A percentile compares a stretch with the other conserved stretches of the same genome.
phyloP scores from a whole-genome alignment of 2,329 filamentous ascomycete species.

The Neonectria hederae region DNA sequence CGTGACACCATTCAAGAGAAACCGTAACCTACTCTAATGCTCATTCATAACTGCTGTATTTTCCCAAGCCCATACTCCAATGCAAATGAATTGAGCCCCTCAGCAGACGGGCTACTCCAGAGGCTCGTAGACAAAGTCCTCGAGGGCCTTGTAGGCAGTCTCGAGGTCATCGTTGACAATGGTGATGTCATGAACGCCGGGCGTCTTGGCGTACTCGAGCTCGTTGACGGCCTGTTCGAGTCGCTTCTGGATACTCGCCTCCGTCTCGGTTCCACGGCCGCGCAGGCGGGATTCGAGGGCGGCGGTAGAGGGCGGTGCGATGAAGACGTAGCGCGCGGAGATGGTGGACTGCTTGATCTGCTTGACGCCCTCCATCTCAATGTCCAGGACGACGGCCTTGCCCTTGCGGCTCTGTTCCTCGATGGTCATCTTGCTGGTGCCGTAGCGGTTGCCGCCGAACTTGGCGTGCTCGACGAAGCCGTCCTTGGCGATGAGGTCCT shows the following conservation, averaged over 20 bases:
- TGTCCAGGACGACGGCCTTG: conserved; percentile 85
- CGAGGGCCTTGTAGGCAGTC: conserved; percentile 62
- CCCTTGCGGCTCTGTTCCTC: conserved; percentile 76
- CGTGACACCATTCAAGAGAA: not conserved
- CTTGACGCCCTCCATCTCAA: conserved; percentile 98
- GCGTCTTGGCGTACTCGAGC: conserved; percentile 75
- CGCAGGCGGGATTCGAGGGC: conserved; percentile 79
- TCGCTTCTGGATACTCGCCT: conserved; percentile 75
- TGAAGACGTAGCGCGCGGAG: conserved; percentile 83
- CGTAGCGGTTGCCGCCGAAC: conserved; percentile 88
- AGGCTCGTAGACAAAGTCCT: conserved; percentile 54
- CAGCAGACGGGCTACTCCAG: not conserved
- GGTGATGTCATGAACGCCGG: conserved; percentile 57
- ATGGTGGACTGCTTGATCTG: conserved; percentile 84
- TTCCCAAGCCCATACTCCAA: not conserved
- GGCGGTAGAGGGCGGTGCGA: conserved; percentile 80
- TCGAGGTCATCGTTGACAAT: conserved; percentile 57
- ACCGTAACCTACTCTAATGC: not conserved
- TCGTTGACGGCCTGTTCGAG: conserved; percentile 77
- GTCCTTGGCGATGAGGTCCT: conserved; percentile 69
- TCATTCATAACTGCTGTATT: not conserved
- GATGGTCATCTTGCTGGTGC: conserved; percentile 83
- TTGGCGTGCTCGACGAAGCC: conserved; percentile 88
- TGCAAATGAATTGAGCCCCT: not conserved
- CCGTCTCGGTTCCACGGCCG: conserved; percentile 79